Base-by-base conservation (phyloP, 2,329 filamentous ascomycete species). In the Colletotrichum paranaense region DNA sequence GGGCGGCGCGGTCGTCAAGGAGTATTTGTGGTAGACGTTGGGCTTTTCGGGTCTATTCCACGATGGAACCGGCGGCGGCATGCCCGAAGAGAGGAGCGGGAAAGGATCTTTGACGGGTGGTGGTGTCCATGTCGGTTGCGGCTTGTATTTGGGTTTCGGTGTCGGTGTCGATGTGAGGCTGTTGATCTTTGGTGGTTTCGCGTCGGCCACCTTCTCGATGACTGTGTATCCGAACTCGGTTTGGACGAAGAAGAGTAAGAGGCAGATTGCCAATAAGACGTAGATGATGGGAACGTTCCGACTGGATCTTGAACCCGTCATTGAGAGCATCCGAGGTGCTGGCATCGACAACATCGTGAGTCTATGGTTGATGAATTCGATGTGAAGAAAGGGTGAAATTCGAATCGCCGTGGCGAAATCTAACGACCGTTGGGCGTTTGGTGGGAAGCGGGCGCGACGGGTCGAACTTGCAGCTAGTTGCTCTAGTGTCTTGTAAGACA, bases 81-180 rank as follows among this genome's bases (percentile, higher is more conserved):
- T 76, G 16, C 82, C 79, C 12, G 79, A 80, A 22, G 79, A 76
- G 7, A 86, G 78, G 1, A 81, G 77, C 3, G 85, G 84, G 71
- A 87, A 87, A 19, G 85, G 85, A 35, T 87, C 84, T 46, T 77
- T 74, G 68, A 86, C 75, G 2, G 82, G 84, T n/a, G 83, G 82
- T 7, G 82, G 82, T 5, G 73, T 77, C 74, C 78, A 71, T 42
- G 56, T 55, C 16, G 72, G 68, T 8, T 46, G 26, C 5, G 68
- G 68, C 42, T 74, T 74, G 42, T 72, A 74, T 19, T 56, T 72
- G 5, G 72, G 68, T 32, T 49, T 65, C n/a, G 53, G 49, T 2
- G 14, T 42, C 32, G 35, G 6, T 5, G 49, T 14, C 11, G 57
- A n/a, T 16, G 53, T 26, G 2, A 35, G 38, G 64, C 64, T 67